Conservation (phyloP, 495 filamentous ascomycete genomes). For the Neurospora sp. region DNA sequence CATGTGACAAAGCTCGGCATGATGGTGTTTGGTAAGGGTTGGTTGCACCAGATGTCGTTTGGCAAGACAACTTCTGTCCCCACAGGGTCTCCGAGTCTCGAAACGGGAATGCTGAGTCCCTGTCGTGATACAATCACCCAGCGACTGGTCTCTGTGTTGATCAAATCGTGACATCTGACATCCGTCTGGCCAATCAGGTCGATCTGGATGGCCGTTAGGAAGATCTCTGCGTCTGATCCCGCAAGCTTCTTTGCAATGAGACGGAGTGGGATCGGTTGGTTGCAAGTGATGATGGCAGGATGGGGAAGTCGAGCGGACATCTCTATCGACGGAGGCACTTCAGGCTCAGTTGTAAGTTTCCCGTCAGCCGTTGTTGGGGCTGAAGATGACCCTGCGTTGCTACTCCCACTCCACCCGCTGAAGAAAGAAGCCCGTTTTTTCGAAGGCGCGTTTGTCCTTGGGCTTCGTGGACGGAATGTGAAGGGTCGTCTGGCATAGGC, state of each 20-base stretch:
- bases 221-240: slow-evolving; percentile 52
- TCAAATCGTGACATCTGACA: slow-evolving; percentile 63
- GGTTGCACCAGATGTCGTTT: slow-evolving; percentile 53
- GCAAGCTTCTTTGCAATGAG: slow-evolving; percentile 65
- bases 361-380: background rate
- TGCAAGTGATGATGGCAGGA: slow-evolving; percentile 83
- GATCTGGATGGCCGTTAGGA: slow-evolving; percentile 70
- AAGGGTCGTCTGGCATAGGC: slow-evolving; percentile 75
- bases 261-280: slow-evolving; percentile 71
- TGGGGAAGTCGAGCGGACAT: slow-evolving; percentile 80
- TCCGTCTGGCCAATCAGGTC: slow-evolving; percentile 69
- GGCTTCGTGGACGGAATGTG: slow-evolving; percentile 47
- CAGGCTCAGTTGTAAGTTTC: background rate
- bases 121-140: slow-evolving; percentile 62
- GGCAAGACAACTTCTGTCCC: slow-evolving; percentile 61
- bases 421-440: background rate
- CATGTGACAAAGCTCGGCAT: slow-evolving; percentile 82
- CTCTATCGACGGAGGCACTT: slow-evolving; percentile 33
- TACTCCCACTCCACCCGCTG: background rate
- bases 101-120: slow-evolving; percentile 54
- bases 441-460: background rate
- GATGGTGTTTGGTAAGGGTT: slow-evolving; percentile 69
- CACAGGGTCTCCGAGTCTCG: slow-evolving; percentile 45
- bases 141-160: slow-evolving; percentile 50
- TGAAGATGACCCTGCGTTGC: background rate